phyloP scores from a whole-genome alignment of 2,329 filamentous ascomycete species.

The Tolypocladium inflatum region DNA sequence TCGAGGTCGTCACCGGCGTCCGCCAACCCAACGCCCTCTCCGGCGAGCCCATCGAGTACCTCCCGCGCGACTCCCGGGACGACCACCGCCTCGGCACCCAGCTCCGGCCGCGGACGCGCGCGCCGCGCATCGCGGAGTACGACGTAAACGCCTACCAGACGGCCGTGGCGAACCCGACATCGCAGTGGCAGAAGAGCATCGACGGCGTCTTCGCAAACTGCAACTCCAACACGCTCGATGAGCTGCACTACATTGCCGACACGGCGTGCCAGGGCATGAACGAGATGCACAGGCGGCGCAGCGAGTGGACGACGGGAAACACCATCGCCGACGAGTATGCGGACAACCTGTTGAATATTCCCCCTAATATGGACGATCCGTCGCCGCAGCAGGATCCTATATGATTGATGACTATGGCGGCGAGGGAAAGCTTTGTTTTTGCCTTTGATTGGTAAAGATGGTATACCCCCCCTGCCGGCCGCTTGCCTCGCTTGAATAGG shows the following conservation, averaged over 20 bases:
- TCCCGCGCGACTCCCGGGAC: constrained; percentile 15
- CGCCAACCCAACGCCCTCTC: constrained; percentile 23
- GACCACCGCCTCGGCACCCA: constrained; percentile 13
- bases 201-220: constrained; percentile 34
- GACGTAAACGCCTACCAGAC: constrained; percentile 25
- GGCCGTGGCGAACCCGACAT: constrained; percentile 29
- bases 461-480: background rate
- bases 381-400: background rate
- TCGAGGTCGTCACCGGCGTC: constrained; percentile 32
- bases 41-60: constrained; percentile 24
- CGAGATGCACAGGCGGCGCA: constrained; percentile 26
- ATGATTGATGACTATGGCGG: constrained; percentile 1
- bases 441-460: background rate
- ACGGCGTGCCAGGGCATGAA: constrained; percentile 33
- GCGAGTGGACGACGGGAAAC: constrained; percentile 17
- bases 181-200: constrained; percentile 31
- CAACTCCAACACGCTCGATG: constrained; percentile 32
- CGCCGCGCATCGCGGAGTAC: constrained; percentile 21
- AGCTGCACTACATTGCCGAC: constrained; percentile 34
- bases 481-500: background rate
- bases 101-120: constrained; percentile 15
- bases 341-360: constrained; percentile 14
- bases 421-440: background rate
- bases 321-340: constrained; percentile 20
- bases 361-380: constrained; percentile 4